A percentile compares a stretch with the other conserved stretches of the same genome.
These are phyloP conservation scores for Kandelia obovata DNA, from an alignment of 345 rosid species.

Conservation along the genomic window DNA sequence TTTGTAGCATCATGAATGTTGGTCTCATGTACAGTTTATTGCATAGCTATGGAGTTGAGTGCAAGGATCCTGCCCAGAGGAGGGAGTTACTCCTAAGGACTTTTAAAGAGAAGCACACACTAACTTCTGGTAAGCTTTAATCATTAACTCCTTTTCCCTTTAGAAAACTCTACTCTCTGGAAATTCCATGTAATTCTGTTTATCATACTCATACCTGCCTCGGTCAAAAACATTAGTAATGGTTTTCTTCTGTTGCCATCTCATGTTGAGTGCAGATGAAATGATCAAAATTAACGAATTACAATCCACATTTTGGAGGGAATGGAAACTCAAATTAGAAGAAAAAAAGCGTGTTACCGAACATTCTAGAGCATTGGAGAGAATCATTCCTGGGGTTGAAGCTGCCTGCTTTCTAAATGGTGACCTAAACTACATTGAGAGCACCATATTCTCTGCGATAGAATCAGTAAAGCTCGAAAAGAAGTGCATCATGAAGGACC, in stretches of 20 bases:
- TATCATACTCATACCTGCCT: background rate
- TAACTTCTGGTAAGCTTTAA: conserved; percentile 55
- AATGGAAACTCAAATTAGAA: conserved; percentile 92
- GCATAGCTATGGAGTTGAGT: conserved; percentile 76
- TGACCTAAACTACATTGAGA: conserved; percentile 58
- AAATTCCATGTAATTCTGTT: background rate
- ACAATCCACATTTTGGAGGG: conserved; percentile 90
- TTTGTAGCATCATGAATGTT: conserved; percentile 82
- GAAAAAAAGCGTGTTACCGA: conserved; percentile 71
- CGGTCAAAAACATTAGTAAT: conserved; percentile 1
- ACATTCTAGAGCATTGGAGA: conserved; percentile 73
- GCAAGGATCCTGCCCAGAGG: conserved; percentile 64
- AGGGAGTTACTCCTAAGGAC: conserved; percentile 64
- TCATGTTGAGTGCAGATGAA: conserved; percentile 53
- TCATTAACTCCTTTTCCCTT: background rate
- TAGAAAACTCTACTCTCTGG: background rate
- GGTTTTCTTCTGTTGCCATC: conserved; percentile 11
- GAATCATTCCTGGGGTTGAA: conserved; percentile 82
- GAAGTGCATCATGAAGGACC: conserved; percentile 64
- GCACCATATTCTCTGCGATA: conserved; percentile 50
- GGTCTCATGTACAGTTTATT: conserved; percentile 85
- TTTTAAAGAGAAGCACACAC: conserved; percentile 62
- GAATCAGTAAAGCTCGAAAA: conserved; percentile 71
- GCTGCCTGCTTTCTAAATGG: conserved; percentile 77
- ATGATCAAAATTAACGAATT: conserved; percentile 68